Evolutionary conservation across 106 monocot genomes (phyloP).

Genomic region (Dendrobium officinale): DNA sequence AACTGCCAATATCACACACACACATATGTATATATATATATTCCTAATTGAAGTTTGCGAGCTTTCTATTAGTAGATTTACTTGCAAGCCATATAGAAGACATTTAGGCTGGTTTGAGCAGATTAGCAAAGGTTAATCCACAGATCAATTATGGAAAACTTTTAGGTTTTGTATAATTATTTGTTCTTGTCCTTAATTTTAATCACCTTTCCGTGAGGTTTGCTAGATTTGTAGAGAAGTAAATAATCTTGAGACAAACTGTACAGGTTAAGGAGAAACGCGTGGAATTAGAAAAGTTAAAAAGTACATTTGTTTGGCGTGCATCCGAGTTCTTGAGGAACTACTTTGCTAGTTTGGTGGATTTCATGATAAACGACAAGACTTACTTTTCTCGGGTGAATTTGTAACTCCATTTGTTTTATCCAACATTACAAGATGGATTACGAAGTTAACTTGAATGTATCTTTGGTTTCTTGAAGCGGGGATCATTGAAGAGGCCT

Average conservation of each 20-base stretch:
- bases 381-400: constrained; percentile 89
- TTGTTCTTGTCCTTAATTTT: background rate
- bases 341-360: constrained; percentile 81
- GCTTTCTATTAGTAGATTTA: background rate
- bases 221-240: background rate
- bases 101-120: background rate
- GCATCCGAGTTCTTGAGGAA: constrained; percentile 85
- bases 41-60: background rate
- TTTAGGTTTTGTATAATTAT: background rate
- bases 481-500: constrained; percentile 83
- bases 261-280: constrained; percentile 80
- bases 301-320: constrained; percentile 71
- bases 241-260: background rate
- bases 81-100: background rate
- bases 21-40: background rate
- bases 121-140: background rate
- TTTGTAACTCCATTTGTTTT: background rate
- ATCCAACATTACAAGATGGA: background rate
- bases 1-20: background rate
- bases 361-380: constrained; percentile 84
- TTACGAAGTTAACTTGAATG: background rate
- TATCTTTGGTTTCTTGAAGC: constrained; percentile 27
- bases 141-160: background rate
- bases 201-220: background rate
- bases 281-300: constrained; percentile 65